phyloP scores from a whole-genome alignment of 2,329 filamentous ascomycete species.

The Cladophialophora bantiana region DNA sequence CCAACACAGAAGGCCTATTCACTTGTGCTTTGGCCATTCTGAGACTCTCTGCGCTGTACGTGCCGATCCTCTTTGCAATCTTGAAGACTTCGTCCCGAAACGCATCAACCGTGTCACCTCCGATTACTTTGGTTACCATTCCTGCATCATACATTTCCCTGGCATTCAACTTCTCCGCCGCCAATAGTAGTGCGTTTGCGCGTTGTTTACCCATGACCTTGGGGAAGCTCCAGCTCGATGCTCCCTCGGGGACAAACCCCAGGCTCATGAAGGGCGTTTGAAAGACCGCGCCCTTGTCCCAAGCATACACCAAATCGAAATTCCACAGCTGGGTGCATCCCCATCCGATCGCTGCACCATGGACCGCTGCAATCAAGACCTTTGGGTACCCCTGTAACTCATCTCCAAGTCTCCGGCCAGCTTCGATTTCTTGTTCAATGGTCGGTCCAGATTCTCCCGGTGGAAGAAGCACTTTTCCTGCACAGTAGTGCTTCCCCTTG shows the following conservation, averaged over 20 bases:
- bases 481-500: slow-evolving; percentile 2
- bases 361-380: not conserved
- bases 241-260: not conserved
- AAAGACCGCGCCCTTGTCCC: not conserved
- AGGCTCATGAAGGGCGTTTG: slow-evolving; percentile 2
- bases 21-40: slow-evolving; percentile 2
- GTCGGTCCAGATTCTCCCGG: not conserved
- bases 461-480: not conserved
- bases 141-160: slow-evolving; percentile 1
- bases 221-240: slow-evolving; percentile 1
- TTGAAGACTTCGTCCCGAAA: slow-evolving; percentile 5
- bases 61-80: slow-evolving; percentile 6
- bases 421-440: slow-evolving; percentile 2
- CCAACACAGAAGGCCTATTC: not conserved
- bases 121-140: slow-evolving; percentile 1
- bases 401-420: not conserved
- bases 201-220: slow-evolving; percentile 4
- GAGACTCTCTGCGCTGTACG: slow-evolving; percentile 1
- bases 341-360: slow-evolving; percentile 1
- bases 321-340: slow-evolving; percentile 5
- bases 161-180: not conserved
- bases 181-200: not conserved
- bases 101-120: slow-evolving; percentile 1
- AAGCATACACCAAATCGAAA: not conserved
- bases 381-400: slow-evolving; percentile 2